Base-by-base conservation (phyloP, 2,329 filamentous ascomycete species). In the Colletotrichum cereale region DNA sequence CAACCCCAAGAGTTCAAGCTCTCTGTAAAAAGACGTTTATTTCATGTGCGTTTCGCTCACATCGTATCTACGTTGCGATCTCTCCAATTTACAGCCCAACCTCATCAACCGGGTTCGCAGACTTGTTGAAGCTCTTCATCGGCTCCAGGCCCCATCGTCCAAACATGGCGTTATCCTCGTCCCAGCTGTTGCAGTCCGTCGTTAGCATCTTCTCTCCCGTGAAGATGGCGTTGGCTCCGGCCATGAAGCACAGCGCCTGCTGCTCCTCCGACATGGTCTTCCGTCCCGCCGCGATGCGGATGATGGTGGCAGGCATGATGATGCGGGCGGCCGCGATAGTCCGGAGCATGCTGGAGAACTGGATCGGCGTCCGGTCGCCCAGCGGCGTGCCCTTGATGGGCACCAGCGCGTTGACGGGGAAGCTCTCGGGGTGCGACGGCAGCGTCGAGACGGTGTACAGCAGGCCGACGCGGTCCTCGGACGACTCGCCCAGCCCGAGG, bases 131-230 rank as follows among this genome's bases (percentile, higher is more conserved):
- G 77, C 82, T 86, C 81, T 85, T 84, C 94, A 97, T 97, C 1
- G 94, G 93, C 77, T 89, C 86, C 70, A 96, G 83, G 0, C 95
- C 95, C 92, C 94, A 97, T 62, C 90, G 88, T 2, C 91, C 88
- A 83, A 97, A 97, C 90, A 97, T 93, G 52, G 85, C 90, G 73
- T 89, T 91, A 78, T 97, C 95, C 82, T 97, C 93, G 73, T 96
- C 94, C 93, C 93, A 97, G 38, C 94, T 93, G 75, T 94, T 95
- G 79, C 94, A 97, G 68, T 95, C 93, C 0, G 95, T 97, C 5
- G 95, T 97, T 82, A 97, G 81, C 95, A 97, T 97, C 87, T 96
- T 97, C 84, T 97, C 95, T 11, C 95, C 95, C 0, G 95, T 97
- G 79, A 97, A 97, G 42, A 97, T 92, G n/a, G 95, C 95, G 77